phyloP scores from a whole-genome alignment of 768 basidiomycete species.

The Boletus subparvulus region DNA sequence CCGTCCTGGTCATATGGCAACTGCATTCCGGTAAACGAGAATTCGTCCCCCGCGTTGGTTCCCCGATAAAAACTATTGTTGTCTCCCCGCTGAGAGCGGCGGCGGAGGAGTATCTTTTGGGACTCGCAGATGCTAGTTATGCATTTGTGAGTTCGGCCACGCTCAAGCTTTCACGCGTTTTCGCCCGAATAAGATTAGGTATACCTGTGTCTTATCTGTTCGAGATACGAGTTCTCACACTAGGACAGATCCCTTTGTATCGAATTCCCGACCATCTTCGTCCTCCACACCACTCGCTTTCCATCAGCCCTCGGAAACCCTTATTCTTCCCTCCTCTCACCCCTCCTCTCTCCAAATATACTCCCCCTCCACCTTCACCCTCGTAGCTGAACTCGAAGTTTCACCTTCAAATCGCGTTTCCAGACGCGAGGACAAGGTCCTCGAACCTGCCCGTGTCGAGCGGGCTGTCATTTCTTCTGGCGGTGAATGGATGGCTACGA shows the following conservation, averaged over 20 bases:
- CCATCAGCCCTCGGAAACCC: constrained; percentile 68
- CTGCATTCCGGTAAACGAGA: constrained; percentile 85
- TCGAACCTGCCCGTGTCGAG: constrained; percentile 78
- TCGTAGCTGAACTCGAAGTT: constrained; percentile 87
- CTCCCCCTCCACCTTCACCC: constrained; percentile 65
- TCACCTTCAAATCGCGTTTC: constrained; percentile 92
- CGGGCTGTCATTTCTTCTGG: constrained; percentile 59
- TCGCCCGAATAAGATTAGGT: constrained; percentile 80
- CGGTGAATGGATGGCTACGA: constrained; percentile 91
- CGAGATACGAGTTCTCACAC: neutral
- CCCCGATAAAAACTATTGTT: constrained; percentile 73
- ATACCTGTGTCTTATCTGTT: constrained; percentile 22
- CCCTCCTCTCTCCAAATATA: constrained; percentile 94
- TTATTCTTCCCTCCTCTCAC: constrained; percentile 91
- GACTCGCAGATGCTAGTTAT: constrained; percentile 79
- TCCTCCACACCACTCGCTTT: constrained; percentile 65
- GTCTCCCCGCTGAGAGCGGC: constrained; percentile 47
- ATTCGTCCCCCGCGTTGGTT: constrained; percentile 89
- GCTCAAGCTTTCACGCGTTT: constrained; percentile 69
- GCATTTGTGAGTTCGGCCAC: constrained; percentile 70
- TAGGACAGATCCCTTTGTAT: constrained; percentile 36
- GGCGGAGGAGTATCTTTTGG: constrained; percentile 87
- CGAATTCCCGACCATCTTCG: constrained; percentile 37
- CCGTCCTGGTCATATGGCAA: constrained; percentile 97
- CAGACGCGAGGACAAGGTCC: constrained; percentile 68